Conservation (phyloP, 441 rosid genomes). For the Erodium chrysanthum region DNA sequence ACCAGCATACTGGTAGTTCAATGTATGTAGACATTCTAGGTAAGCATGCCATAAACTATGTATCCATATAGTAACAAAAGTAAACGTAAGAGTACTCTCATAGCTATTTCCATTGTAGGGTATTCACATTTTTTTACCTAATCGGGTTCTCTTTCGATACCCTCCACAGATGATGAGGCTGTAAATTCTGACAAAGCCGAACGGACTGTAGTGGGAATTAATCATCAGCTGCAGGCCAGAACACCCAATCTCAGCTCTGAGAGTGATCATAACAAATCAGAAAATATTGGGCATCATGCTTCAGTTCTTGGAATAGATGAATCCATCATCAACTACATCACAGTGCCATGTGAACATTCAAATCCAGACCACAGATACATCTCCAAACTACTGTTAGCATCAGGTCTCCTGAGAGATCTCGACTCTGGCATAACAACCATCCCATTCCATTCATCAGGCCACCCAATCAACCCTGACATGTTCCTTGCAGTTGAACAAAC, state of each 20-base stretch:
- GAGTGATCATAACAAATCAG: constrained; percentile 24
- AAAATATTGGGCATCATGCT: constrained; percentile 21
- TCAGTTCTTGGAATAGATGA: constrained; percentile 23
- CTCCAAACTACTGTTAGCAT: constrained; percentile 49
- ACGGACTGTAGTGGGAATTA: constrained; percentile 30
- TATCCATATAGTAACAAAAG: neutral
- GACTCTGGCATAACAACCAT: constrained; percentile 33
- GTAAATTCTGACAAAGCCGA: constrained; percentile 32
- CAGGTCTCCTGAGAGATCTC: constrained; percentile 50
- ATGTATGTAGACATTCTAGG: neutral
- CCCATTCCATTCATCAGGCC: constrained; percentile 44
- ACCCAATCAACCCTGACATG: constrained; percentile 47
- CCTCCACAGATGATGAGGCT: constrained; percentile 42
- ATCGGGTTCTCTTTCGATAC: constrained; percentile 8
- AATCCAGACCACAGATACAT: constrained; percentile 64
- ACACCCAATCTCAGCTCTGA: constrained; percentile 34
- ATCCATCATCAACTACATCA: constrained; percentile 25
- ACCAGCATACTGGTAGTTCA: neutral
- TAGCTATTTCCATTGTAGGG: neutral
- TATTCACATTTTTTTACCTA: neutral
- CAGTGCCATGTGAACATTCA: constrained; percentile 21
- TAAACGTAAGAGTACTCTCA: neutral
- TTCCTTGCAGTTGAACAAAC: constrained; percentile 55
- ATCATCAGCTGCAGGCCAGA: constrained; percentile 21
- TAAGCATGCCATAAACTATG: neutral